A percentile compares a stretch with the other conserved stretches of the same genome.
Conservation (phyloP, 164 flowering plant species). For the Kingdonia uniflora region DNA sequence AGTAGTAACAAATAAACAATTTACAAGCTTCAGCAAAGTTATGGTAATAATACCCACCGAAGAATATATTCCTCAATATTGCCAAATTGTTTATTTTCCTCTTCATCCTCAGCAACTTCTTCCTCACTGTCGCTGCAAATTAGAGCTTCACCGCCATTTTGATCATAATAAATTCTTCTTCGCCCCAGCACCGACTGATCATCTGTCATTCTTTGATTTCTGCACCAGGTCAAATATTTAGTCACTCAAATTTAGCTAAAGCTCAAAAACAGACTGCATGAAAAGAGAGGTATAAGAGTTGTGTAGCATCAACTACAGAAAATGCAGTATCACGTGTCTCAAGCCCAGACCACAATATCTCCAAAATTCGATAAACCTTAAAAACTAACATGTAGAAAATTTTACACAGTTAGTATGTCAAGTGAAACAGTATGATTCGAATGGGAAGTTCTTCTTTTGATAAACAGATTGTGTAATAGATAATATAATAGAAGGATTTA, state of each 20-base stretch:
- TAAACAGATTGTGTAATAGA: too few relatives aligned
- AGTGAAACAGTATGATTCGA: too few relatives aligned
- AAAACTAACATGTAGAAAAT: too few relatives aligned
- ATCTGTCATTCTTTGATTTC: conserved; percentile 98
- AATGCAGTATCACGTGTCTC: neutral
- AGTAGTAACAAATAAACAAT: too few relatives aligned
- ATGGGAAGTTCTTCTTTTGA: too few relatives aligned
- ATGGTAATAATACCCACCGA: conserved; percentile 45
- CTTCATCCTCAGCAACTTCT: conserved; percentile 74
- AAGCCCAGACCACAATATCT: too few relatives aligned
- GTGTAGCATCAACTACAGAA: neutral
- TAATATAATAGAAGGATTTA: too few relatives aligned
- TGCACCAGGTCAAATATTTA: conserved; percentile 23
- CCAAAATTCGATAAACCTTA: too few relatives aligned
- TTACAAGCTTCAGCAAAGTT: too few relatives aligned
- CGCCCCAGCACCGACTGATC: conserved; percentile 97
- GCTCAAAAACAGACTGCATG: neutral
- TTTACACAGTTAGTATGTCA: too few relatives aligned
- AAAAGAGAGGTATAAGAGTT: neutral
- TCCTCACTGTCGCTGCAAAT: conserved; percentile 99
- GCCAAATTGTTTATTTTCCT: conserved; percentile 68
- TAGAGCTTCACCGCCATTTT: conserved; percentile 93
- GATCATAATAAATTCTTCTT: conserved; percentile 96
- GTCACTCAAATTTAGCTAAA: neutral
- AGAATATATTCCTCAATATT: conserved; percentile 77